Percentiles rank a stretch among this genome's conserved stretches.
Conservation (phyloP, 768 basidiomycete species). For the Agrocybe pediades region DNA sequence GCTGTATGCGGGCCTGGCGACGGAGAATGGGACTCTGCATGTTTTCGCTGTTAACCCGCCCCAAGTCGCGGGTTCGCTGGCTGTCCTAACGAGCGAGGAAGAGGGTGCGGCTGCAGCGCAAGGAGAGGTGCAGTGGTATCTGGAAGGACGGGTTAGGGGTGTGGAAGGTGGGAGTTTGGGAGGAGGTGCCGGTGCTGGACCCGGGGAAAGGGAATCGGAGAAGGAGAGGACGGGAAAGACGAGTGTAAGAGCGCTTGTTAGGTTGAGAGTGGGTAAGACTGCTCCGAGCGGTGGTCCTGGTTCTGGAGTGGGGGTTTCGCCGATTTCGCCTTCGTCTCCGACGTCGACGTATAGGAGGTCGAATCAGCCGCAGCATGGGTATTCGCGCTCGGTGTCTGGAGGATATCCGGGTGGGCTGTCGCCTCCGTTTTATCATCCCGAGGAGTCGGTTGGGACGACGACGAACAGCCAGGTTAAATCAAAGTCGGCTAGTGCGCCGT, state of each 20-base stretch:
- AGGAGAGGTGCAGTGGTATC: constrained; percentile 65
- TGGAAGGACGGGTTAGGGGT: constrained; percentile 61
- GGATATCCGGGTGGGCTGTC: too few species aligned
- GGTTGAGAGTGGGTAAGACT: constrained; percentile 42
- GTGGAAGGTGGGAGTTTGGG: constrained; percentile 37
- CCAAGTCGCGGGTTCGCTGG: too few species aligned
- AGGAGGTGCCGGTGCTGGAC: too few species aligned
- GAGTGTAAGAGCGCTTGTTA: constrained; percentile 56
- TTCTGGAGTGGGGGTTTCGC: too few species aligned
- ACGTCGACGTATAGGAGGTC: background rate
- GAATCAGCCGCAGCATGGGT: too few species aligned
- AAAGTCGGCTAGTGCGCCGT: constrained; percentile 38
- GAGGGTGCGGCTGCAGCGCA: constrained; percentile 37
- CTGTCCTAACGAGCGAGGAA: too few species aligned
- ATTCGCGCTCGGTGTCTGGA: too few species aligned
- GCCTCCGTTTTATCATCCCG: background rate
- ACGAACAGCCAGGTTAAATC: too few species aligned
- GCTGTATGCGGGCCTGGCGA: constrained; percentile 71
- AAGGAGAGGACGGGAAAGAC: constrained; percentile 34
- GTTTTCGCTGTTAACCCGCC: constrained; percentile 75
- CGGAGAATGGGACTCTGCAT: constrained; percentile 64
- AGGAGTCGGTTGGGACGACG: background rate
- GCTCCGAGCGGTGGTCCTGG: too few species aligned
- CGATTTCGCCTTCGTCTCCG: background rate
- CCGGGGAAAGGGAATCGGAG: too few species aligned